Percentiles rank a stretch among this genome's conserved stretches.
Evolutionary conservation across 108 stramenopile species (phyloP).

Genomic region (Tribonema minus): DNA sequence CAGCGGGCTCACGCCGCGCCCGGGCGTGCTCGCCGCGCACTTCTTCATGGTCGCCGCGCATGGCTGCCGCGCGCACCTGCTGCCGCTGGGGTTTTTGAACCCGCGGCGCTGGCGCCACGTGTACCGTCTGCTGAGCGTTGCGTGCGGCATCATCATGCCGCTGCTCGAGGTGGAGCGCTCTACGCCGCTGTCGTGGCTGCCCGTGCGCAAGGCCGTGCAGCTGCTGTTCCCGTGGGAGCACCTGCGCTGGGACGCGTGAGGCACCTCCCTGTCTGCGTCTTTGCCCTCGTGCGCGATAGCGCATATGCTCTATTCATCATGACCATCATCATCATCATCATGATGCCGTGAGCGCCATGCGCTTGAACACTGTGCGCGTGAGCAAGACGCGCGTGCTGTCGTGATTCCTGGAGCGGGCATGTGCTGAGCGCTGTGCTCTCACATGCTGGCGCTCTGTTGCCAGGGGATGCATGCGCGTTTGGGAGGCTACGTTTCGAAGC

Average conservation of each 20-base stretch:
- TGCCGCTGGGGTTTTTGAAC: constrained; percentile 22
- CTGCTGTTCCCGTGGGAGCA: constrained; percentile 49
- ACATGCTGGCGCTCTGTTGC: too few relatives aligned
- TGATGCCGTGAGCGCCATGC: too few relatives aligned
- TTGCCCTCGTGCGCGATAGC: too few relatives aligned
- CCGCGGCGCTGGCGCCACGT: background rate
- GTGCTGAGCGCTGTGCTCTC: too few relatives aligned
- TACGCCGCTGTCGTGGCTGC: constrained; percentile 48
- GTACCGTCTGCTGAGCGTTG: constrained; percentile 48
- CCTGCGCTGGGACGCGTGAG: background rate
- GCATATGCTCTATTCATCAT: too few relatives aligned
- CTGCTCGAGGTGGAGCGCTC: constrained; percentile 44
- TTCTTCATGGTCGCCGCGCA: constrained; percentile 56
- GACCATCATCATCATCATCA: too few relatives aligned
- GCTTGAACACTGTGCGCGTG: too few relatives aligned
- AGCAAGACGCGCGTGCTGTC: too few relatives aligned
- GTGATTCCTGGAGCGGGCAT: too few relatives aligned
- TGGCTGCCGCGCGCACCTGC: constrained; percentile 26
- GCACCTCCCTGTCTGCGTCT: too few relatives aligned
- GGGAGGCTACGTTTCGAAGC: too few relatives aligned
- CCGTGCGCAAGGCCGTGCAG: constrained; percentile 38
- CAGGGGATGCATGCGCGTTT: too few relatives aligned
- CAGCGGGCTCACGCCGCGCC: constrained; percentile 47
- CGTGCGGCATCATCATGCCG: constrained; percentile 56
- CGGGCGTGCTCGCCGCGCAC: constrained; percentile 47